These are phyloP conservation scores for Suillus plorans DNA, from an alignment of 768 basidiomycete genomes.

Conservation along the genomic window DNA sequence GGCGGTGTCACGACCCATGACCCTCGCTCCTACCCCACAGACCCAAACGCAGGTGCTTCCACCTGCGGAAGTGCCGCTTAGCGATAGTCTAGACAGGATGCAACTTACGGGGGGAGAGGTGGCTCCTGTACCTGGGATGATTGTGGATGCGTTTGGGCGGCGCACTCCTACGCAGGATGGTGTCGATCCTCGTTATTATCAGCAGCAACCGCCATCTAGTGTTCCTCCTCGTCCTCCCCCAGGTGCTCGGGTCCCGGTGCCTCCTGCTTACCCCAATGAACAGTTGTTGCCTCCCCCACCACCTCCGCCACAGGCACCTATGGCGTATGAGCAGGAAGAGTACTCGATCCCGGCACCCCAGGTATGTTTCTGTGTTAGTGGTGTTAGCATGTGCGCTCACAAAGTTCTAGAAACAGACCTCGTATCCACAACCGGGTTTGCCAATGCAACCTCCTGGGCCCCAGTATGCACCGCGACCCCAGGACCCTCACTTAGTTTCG, in stretches of 20 bases:
- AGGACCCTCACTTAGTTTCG: constrained; percentile 25
- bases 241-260: constrained; percentile 38
- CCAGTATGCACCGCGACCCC: constrained; percentile 26
- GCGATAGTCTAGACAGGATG: constrained; percentile 44
- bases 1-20: constrained; percentile 36
- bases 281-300: constrained; percentile 26
- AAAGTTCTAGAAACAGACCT: constrained; percentile 14
- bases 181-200: constrained; percentile 42
- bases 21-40: constrained; percentile 32
- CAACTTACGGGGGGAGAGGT: constrained; percentile 43
- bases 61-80: constrained; percentile 31
- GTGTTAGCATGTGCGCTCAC: constrained; percentile 11
- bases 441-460: constrained; percentile 23
- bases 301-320: constrained; percentile 8
- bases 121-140: constrained; percentile 23
- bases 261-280: constrained; percentile 35
- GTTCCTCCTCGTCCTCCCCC: constrained; percentile 35
- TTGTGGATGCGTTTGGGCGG: constrained; percentile 23
- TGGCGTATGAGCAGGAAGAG: constrained; percentile 31
- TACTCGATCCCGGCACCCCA: constrained; percentile 22
- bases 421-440: constrained; percentile 25
- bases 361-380: constrained; percentile 14
- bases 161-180: constrained; percentile 33
- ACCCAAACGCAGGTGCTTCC: constrained; percentile 33
- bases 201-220: constrained; percentile 32